Base-by-base conservation (phyloP, 2,329 filamentous ascomycete species). In the Fusarium oxysporum region DNA sequence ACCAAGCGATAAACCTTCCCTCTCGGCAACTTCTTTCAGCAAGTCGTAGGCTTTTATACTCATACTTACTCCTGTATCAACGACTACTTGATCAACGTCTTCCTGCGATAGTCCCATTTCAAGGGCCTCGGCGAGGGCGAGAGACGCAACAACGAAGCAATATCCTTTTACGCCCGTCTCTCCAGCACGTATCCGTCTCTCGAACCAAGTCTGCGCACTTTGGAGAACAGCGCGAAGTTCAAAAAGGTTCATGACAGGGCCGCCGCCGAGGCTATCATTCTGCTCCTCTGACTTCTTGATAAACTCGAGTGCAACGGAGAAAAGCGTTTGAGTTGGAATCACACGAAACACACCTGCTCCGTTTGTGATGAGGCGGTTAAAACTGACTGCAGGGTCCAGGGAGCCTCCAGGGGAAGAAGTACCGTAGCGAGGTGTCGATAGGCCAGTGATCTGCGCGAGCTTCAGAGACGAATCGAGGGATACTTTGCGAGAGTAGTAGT, bases 401-500 rank as follows among this genome's bases (percentile, higher is more conserved):
- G 68, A 65, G 12, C 72, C 72, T 8, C 73, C 72, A 7, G 70
- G 67, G 9, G 61, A 69, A 1, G 59, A 68, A 5, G 53, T 67
- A 7, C 62, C 62, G 25, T 71, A 68, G 5, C 67, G 54, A 21
- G 60, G 74, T 21, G 66, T 72, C 6, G 78, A 76, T 19, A 83
- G 73, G 6, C 75, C 74, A 66, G 78, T 80, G 14, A 82, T 78
- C 53, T 80, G 78, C 3, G 78, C 74, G 12, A 82, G 73, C 62
- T 82, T 83, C 53, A 83, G 75, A 1, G 81, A 81, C 14, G 80
- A 81, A 72, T 87, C 85, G 14, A 86, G 80, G 45, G 82, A 83
- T 55, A 87, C 83, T 65, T 88, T 87, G 25, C 86, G 83, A 0
- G 86, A 88, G 77, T 87, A 89, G 77, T 87, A 87, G 68, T 85